A percentile compares a stretch with the other conserved stretches of the same genome.
phyloP scores from a whole-genome alignment of 139 green algal species.

The Choricystis sp. region DNA sequence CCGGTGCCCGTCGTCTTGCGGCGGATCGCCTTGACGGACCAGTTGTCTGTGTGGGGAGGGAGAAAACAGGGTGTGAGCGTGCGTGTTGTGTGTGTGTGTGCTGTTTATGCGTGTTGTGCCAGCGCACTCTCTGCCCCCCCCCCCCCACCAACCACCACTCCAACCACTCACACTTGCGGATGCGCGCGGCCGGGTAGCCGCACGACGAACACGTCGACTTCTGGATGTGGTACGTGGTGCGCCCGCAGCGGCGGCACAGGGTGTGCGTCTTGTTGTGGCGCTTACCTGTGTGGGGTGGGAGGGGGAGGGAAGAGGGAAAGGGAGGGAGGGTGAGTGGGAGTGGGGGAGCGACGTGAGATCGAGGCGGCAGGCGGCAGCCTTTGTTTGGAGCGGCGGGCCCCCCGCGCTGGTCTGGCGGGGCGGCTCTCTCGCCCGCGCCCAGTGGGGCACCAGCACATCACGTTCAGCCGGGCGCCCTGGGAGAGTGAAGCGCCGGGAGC shows the following conservation, averaged over 20 bases:
- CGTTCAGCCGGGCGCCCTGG: no score
- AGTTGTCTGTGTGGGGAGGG: slow-evolving; percentile 60
- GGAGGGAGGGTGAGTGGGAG: not conserved
- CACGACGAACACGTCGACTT: slow-evolving; percentile 83
- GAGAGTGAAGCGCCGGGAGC: no score
- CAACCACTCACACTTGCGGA: slow-evolving; percentile 78
- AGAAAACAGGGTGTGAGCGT: not conserved
- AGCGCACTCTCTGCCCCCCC: not conserved
- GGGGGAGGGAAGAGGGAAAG: not conserved
- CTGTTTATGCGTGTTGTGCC: no score
- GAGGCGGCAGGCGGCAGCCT: no score
- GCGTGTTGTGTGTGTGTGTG: no score
- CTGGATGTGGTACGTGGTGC: slow-evolving; percentile 87
- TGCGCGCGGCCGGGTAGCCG: slow-evolving; percentile 84
- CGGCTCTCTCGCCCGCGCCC: no score
- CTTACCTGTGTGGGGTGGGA: slow-evolving; percentile 46
- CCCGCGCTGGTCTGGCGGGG: no score
- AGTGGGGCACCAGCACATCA: no score
- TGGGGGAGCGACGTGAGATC: no score
- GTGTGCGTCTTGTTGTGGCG: slow-evolving; percentile 95
- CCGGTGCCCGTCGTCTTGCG: slow-evolving; percentile 96
- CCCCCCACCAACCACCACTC: not conserved
- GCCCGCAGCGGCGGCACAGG: slow-evolving; percentile 81
- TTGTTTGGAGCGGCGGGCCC: no score
- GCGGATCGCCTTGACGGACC: slow-evolving; percentile 90